Conservation (phyloP, 2,329 filamentous ascomycete genomes). For the Exophiala oligosperma region DNA sequence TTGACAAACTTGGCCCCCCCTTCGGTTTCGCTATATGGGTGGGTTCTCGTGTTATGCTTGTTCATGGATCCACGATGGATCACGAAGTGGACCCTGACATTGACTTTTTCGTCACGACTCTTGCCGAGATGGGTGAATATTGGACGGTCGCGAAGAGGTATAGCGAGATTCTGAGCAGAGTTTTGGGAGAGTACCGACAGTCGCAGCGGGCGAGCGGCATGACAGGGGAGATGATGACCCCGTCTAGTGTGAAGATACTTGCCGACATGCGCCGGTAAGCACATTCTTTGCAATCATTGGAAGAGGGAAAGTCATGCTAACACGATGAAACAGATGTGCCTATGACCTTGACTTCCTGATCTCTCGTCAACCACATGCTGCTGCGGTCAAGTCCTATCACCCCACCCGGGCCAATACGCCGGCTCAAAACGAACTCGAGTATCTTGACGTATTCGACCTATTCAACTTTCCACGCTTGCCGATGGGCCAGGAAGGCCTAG, state of each 20-base stretch:
- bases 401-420: constrained; percentile 66
- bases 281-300: constrained; percentile 46
- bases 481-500: constrained; percentile 32
- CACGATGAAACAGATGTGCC: constrained; percentile 25
- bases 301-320: constrained; percentile 8
- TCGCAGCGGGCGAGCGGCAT: constrained; percentile 62
- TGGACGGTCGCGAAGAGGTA: constrained; percentile 88
- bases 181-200: constrained; percentile 82
- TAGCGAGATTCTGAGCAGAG: constrained; percentile 73
- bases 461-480: constrained; percentile 84
- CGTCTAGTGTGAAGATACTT: constrained; percentile 80
- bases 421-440: constrained; percentile 80
- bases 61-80: constrained; percentile 87
- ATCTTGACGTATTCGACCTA: constrained; percentile 90
- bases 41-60: constrained; percentile 78
- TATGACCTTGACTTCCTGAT: constrained; percentile 83
- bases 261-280: constrained; percentile 87
- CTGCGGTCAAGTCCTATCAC: constrained; percentile 29
- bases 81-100: constrained; percentile 79
- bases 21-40: constrained; percentile 95
- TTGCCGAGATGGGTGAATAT: constrained; percentile 76
- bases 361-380: constrained; percentile 66
- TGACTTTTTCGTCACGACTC: constrained; percentile 75
- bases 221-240: constrained; percentile 72
- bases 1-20: constrained; percentile 80